Evolutionary conservation across 1,284 basidiomycete species (phyloP).

Genomic region (Schizophyllum commune): DNA sequence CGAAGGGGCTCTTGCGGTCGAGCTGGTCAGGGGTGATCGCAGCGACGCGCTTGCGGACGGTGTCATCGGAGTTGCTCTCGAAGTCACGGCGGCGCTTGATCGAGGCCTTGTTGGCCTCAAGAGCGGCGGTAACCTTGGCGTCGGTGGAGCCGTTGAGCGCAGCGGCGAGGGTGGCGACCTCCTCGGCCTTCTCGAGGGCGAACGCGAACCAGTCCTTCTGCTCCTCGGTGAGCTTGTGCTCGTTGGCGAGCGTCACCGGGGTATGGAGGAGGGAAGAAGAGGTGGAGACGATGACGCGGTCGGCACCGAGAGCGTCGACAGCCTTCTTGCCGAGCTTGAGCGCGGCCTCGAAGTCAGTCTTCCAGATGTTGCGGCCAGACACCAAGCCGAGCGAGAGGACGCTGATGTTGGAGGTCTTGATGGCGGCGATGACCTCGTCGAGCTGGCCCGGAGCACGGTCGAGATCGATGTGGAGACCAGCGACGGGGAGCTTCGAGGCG

Average conservation of each 20-base stretch:
- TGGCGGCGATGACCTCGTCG: constrained; percentile 73
- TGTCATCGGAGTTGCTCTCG: constrained; percentile 91
- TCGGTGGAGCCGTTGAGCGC: constrained; percentile 80
- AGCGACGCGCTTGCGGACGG: constrained; percentile 92
- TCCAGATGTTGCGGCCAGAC: constrained; percentile 99
- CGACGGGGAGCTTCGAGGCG: constrained; percentile 88
- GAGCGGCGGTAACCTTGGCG: constrained; percentile 54
- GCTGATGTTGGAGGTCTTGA: constrained; percentile 72
- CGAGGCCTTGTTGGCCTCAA: constrained; percentile 86
- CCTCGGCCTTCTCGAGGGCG: constrained; percentile 92
- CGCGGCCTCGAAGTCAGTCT: constrained; percentile 87
- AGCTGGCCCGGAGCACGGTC: constrained; percentile 92
- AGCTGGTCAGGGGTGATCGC: constrained; percentile 87
- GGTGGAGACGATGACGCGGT: constrained; percentile 90
- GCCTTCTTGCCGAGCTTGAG: constrained; percentile 85
- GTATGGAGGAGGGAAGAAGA: constrained; percentile 99
- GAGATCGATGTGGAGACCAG: constrained; percentile 95
- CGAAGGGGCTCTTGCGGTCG: constrained; percentile 88
- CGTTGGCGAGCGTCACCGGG: constrained; percentile 90
- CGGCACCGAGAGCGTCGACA: constrained; percentile 70
- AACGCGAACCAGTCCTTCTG: constrained; percentile 99
- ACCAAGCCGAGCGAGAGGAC: constrained; percentile 93
- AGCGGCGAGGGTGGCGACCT: constrained; percentile 86
- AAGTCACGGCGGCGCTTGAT: constrained; percentile 96
- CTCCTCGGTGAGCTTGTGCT: constrained; percentile 87